Evolutionary conservation across 2,329 filamentous ascomycete species (phyloP).

Genomic region (Corynespora cassiicola): DNA sequence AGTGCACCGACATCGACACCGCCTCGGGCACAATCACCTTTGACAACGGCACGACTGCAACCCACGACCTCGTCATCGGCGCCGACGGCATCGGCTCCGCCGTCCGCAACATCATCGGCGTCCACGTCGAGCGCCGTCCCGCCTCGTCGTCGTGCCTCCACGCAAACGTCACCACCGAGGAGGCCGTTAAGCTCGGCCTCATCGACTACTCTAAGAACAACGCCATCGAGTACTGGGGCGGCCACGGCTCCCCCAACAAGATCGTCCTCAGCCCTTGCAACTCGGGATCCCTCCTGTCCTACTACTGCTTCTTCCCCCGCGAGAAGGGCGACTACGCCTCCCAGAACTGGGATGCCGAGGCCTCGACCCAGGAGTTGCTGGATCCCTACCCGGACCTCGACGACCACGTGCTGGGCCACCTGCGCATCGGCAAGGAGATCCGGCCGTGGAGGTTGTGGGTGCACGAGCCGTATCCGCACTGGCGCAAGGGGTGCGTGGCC

Average conservation of each 20-base stretch:
- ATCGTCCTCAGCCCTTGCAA: slow-evolving; percentile 75
- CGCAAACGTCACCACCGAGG: slow-evolving; percentile 67
- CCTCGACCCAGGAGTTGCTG: slow-evolving; percentile 65
- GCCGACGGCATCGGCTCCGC: slow-evolving; percentile 72
- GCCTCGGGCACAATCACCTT: slow-evolving; percentile 44
- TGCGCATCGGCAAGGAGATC: slow-evolving; percentile 67
- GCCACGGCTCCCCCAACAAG: slow-evolving; percentile 69
- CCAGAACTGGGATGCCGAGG: slow-evolving; percentile 65
- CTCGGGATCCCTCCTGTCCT: slow-evolving; percentile 68
- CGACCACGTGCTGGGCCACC: slow-evolving; percentile 61
- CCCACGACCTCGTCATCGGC: slow-evolving; percentile 68
- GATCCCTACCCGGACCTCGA: slow-evolving; percentile 68
- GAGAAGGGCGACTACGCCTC: slow-evolving; percentile 65
- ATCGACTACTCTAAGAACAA: slow-evolving; percentile 67
- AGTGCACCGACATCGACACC: slow-evolving; percentile 62
- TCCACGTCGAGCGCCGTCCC: slow-evolving; percentile 65
- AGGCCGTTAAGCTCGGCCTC: slow-evolving; percentile 66
- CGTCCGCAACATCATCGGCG: slow-evolving; percentile 69
- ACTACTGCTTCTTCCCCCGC: slow-evolving; percentile 74
- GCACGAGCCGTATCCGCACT: slow-evolving; percentile 67
- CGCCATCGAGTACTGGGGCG: slow-evolving; percentile 75
- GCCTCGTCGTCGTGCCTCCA: slow-evolving; percentile 69
- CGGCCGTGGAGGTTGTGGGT: slow-evolving; percentile 71
- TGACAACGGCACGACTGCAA: slow-evolving; percentile 56
- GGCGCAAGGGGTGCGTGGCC: slow-evolving; percentile 59